Base-by-base conservation (phyloP, 2,329 filamentous ascomycete species). In the Parastagonospora avenae region DNA sequence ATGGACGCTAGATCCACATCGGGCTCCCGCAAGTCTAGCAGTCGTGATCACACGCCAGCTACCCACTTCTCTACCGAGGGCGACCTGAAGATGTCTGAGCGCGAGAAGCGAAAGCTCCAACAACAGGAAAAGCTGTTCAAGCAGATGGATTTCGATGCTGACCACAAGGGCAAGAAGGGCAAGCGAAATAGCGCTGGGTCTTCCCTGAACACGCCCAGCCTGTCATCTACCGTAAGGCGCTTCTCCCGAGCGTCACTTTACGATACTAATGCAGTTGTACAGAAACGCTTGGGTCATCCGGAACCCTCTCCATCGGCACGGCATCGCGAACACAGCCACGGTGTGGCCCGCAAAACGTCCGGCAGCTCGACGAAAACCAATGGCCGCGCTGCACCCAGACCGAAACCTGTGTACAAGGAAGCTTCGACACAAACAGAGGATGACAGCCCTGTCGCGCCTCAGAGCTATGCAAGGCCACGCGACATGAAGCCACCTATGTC, bases 61-160 rank as follows among this genome's bases (percentile, higher is more conserved):
- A 77, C 77, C 9, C 79, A 80, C 56, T 80, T 78, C 50, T 79
- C 77, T 7, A 71, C 76, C 27, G 79, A 76, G 8, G 72, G 70
- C 40, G 70, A 73, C 27, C 68, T 77, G 2, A 84, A 84, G 55
- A 75, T 86, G 54, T 86, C 85, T 2, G 84, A 82, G 54, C 79
- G 85, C 4, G 85, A 87, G 59, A 80, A 80, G 62, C 81, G 84
- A 51, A 87, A 87, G 69, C 77, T 87, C 40, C 82, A 83, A 46
- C 83, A 84, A 48, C 81, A 83, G 36, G 84, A 87, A 61, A 82
- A 82, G 57, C 80, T 86, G 51, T 86, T 86, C 55, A 80, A 84
- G 55, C 80, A 84, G 60, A 75, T 85, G 55, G 84, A 86, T 60
- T 77, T 81, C 41, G 82, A 86, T 52, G 81, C 83, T 58, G 77